These are phyloP conservation scores for Aspergillus coremiiformis DNA, from an alignment of 495 filamentous ascomycete genomes.

Conservation along the genomic window DNA sequence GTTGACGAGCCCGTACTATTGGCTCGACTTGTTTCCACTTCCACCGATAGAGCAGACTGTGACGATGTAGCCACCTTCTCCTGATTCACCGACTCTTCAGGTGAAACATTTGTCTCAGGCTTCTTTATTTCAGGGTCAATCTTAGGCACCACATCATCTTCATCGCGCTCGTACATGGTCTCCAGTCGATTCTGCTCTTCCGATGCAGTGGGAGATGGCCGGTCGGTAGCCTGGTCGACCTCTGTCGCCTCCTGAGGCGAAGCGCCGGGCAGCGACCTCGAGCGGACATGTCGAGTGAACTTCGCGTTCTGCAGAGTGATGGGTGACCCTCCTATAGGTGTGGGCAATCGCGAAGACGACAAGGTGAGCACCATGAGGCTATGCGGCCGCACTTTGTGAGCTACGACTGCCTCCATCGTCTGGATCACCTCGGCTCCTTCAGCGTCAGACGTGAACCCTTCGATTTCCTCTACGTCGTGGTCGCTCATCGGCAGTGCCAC, in stretches of 20 bases:
- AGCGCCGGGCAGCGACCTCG: conserved; percentile 47
- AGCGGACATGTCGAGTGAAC: conserved; percentile 39
- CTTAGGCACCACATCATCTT: conserved; percentile 17
- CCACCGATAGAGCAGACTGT: conserved; percentile 2
- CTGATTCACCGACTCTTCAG: conserved; percentile 8
- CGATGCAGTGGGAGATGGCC: conserved; percentile 24
- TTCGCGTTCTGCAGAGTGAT: conserved; percentile 19
- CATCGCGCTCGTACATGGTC: conserved; percentile 40
- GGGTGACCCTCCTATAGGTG: conserved; percentile 27
- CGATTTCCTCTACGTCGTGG: conserved; percentile 67
- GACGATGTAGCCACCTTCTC: conserved; percentile 16
- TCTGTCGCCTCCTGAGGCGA: conserved; percentile 17
- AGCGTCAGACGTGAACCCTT: conserved; percentile 51
- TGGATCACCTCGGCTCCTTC: conserved; percentile 48
- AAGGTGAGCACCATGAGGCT: conserved; percentile 52
- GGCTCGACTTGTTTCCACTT: conserved; percentile 15
- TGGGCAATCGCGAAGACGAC: conserved; percentile 28
- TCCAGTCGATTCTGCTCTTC: conserved; percentile 30
- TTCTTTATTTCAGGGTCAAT: conserved; percentile 4
- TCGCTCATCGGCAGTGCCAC: conserved; percentile 60
- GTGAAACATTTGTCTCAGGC: conserved; percentile 5
- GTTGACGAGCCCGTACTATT: conserved; percentile 16
- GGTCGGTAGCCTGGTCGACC: conserved; percentile 13
- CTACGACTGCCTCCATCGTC: conserved; percentile 40
- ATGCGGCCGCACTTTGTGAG: conserved; percentile 50